These are phyloP conservation scores for Irpex lacteus DNA, from an alignment of 1,284 basidiomycete genomes.

Conservation along the genomic window DNA sequence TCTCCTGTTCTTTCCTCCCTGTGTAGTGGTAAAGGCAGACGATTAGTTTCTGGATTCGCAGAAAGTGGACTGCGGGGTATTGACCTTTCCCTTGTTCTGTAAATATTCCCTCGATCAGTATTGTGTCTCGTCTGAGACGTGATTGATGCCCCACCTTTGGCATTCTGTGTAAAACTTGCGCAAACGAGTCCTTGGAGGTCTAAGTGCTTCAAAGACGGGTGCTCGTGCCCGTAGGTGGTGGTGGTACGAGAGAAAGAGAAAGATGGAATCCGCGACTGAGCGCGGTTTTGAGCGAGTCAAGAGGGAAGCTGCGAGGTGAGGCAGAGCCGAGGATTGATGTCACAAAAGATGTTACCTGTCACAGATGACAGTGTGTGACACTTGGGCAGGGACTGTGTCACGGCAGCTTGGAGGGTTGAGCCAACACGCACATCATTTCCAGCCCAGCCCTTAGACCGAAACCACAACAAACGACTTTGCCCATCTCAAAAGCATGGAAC, in stretches of 20 bases:
- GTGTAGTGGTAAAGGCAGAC: conserved; percentile 4
- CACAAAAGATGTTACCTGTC: neutral
- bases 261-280: neutral
- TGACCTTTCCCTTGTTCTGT: conserved; percentile 83
- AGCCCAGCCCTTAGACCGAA: conserved; percentile 19
- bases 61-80: conserved; percentile 15
- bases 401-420: conserved; percentile 11
- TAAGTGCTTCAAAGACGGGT: neutral
- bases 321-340: neutral
- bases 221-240: neutral
- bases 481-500: conserved; percentile 53
- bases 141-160: conserved; percentile 46
- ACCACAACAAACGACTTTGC: conserved; percentile 11
- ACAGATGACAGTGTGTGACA: conserved; percentile 5
- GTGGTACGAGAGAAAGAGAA: neutral
- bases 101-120: conserved; percentile 16
- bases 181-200: neutral
- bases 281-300: conserved; percentile 7
- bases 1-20: conserved; percentile 99
- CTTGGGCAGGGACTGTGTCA: conserved; percentile 7
- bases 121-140: conserved; percentile 7
- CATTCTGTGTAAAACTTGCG: conserved; percentile 35
- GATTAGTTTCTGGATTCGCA: neutral
- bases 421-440: conserved; percentile 24
- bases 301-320: neutral